Evolutionary conservation across 2,329 filamentous ascomycete species (phyloP).

Genomic region (Fusarium xylarioides): DNA sequence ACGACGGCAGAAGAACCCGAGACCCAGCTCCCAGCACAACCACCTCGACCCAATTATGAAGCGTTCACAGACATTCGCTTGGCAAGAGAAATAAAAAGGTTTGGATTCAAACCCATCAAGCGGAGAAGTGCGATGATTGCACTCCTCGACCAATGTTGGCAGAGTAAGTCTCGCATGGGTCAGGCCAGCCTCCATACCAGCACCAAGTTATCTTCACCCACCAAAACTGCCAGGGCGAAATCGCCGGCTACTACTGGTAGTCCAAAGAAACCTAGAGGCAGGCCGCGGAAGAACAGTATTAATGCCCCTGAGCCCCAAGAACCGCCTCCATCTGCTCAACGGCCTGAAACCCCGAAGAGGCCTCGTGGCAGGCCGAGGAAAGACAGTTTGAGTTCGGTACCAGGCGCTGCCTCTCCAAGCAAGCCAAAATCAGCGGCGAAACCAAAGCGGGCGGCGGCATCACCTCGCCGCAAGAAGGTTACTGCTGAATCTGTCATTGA

Average conservation of each 20-base stretch:
- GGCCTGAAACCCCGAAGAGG: slow-evolving; percentile 47
- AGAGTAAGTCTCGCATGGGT: slow-evolving; percentile 58
- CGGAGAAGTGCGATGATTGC: slow-evolving; percentile 74
- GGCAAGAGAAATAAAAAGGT: slow-evolving; percentile 67
- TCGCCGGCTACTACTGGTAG: slow-evolving; percentile 5
- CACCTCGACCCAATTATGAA: slow-evolving; percentile 64
- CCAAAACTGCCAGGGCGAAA: slow-evolving; percentile 21
- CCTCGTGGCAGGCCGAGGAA: slow-evolving; percentile 56
- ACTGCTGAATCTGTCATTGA: slow-evolving; percentile 49
- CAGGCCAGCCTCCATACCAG: slow-evolving; percentile 31
- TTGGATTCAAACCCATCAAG: slow-evolving; percentile 78
- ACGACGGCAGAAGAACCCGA: background rate
- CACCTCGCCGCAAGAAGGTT: slow-evolving; percentile 24
- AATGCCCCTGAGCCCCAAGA: slow-evolving; percentile 42
- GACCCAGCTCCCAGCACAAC: background rate
- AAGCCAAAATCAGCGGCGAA: slow-evolving; percentile 10
- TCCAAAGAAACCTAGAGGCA: slow-evolving; percentile 45
- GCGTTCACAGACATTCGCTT: slow-evolving; percentile 71
- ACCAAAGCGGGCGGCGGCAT: slow-evolving; percentile 19
- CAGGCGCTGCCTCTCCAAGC: background rate
- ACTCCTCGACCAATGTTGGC: slow-evolving; percentile 76
- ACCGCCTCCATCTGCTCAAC: slow-evolving; percentile 48
- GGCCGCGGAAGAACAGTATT: slow-evolving; percentile 46
- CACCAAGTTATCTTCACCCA: slow-evolving; percentile 23
- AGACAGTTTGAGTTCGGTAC: slow-evolving; percentile 17